Conservation (phyloP, 257 asterid species). For the Primulina tabacum region DNA sequence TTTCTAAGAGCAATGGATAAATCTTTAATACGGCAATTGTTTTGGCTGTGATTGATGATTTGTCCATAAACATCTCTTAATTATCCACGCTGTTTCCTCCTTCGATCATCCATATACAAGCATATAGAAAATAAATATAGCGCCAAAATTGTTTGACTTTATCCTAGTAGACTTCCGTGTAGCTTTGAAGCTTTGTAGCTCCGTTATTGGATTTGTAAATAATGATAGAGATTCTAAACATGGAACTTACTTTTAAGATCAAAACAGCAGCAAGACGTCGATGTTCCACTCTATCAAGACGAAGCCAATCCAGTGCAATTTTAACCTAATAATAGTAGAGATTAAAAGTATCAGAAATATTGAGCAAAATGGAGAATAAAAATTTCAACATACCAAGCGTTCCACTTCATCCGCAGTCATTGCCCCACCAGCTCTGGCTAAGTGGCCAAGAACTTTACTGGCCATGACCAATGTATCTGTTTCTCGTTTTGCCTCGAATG, state of each 20-base stretch:
- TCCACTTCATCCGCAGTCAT: conserved; percentile 99
- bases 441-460: conserved; percentile 91
- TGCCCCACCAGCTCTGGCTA: conserved; percentile 99
- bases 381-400: conserved; percentile 58
- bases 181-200: conserved; percentile 18
- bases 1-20: neutral
- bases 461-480: conserved; percentile 83
- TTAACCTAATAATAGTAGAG: conserved; percentile 58
- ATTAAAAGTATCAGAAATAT: conserved; percentile 22
- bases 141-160: conserved; percentile 1
- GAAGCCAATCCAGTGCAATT: conserved; percentile 92
- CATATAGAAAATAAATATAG: neutral
- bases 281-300: conserved; percentile 86
- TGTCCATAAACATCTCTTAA: neutral
- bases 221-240: conserved; percentile 12
- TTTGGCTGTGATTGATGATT: neutral
- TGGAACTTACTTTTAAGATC: conserved; percentile 70
- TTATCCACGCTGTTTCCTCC: conserved; percentile 9
- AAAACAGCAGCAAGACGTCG: conserved; percentile 96
- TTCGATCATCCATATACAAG: conserved; percentile 10
- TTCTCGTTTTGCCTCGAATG: conserved; percentile 87
- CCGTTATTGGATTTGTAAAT: conserved; percentile 8
- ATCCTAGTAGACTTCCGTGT: conserved; percentile 5
- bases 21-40: neutral
- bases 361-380: conserved; percentile 19